A percentile compares a stretch with the other conserved stretches of the same genome.
phyloP scores from a whole-genome alignment of 345 rosid genomes.

The Gossypium stocksii region DNA sequence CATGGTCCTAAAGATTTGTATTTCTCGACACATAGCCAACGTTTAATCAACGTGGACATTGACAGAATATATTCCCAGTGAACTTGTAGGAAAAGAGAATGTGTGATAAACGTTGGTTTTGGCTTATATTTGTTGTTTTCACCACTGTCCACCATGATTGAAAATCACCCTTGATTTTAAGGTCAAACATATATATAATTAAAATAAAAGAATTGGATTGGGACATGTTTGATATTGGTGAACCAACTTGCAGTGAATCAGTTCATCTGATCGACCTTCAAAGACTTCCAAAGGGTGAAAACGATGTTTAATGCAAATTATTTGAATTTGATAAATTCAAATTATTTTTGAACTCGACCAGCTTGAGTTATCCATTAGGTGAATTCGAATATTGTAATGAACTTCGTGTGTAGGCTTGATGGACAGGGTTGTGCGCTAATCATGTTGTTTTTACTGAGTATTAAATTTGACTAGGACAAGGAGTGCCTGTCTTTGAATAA shows the following conservation, averaged over 20 bases:
- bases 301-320: not conserved
- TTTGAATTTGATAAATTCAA: too few species aligned
- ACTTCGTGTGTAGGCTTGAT: too few species aligned
- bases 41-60: not conserved
- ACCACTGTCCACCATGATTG: not conserved
- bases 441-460: rapidly evolving
- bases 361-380: too few species aligned
- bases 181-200: not conserved
- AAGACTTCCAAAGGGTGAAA: not conserved
- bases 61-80: conserved; percentile 6
- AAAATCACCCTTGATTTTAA: not conserved
- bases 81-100: not conserved
- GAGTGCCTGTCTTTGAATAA: too few species aligned
- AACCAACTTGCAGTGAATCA: conserved; percentile 20
- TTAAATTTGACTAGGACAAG: too few species aligned
- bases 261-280: conserved; percentile 12
- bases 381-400: too few species aligned
- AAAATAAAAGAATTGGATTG: not conserved
- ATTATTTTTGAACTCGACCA: too few species aligned
- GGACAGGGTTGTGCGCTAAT: too few species aligned
- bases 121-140: not conserved
- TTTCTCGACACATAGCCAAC: not conserved
- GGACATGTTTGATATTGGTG: not conserved
- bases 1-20: not conserved
- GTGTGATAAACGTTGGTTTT: not conserved